Evolutionary conservation across 2,329 filamentous ascomycete genomes (phyloP), one percentile per base, ranked within the genome.

Genomic region (Pseudogymnoascus sp.): DNA sequence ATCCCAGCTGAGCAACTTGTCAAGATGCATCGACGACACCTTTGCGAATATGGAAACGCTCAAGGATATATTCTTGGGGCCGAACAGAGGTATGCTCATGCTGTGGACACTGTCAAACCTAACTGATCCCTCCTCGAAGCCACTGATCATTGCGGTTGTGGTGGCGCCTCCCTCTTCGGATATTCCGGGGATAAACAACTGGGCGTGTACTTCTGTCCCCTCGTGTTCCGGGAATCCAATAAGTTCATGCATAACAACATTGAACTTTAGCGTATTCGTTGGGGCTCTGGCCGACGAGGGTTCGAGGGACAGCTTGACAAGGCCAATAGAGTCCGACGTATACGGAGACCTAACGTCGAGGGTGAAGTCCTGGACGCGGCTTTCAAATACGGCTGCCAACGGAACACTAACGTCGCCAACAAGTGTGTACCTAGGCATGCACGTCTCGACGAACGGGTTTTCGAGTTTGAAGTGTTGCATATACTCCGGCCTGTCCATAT

Each of bases 51-150:
- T 89, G 57, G 91, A 91, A 7, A 96, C 89, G 60, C 94, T 85
- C 60, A 99, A 75, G 22, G 85, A 88, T 1, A 91, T 86, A 53
- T 88, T 87, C 20, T 82, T 83, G 1, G 91, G 84, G 53, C 87
- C 89, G 43, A 87, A 88, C 36, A 96, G 80, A 3, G 92, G 90
- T 60, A 99, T 81, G 71, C 91, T 96, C 91, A 99, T 96, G 73
- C 91, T 96, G 77, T 99, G 94, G 58, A 97, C 92, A 74, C 94
- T 99, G 75, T 97, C 93, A 67, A 99, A 99, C 3, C 90, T 87
- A 61, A 99, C 86, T 0, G 92, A 86, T 0, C 90, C 88, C 73
- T 99, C 94, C 68, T 97, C 92, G 69, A 99, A 99, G 61, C 91
- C 90, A 64, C 82, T 87, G 65, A 97, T 92, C 83, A 97, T 93